Evolutionary conservation across 305 asterid genomes (phyloP).

Genomic region (Fraxinus sp.): DNA sequence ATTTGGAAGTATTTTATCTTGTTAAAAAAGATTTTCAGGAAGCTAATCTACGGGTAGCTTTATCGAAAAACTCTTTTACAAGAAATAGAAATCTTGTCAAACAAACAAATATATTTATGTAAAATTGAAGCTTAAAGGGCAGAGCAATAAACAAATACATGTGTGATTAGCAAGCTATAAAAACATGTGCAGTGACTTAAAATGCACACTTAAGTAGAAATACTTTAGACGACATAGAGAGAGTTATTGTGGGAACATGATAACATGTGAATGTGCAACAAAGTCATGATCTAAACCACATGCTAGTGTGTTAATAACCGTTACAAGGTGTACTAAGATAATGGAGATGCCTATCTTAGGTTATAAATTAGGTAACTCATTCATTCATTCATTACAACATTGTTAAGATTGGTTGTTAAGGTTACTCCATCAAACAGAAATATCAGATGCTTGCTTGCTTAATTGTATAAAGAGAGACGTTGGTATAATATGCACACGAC

Average conservation of each 20-base stretch:
- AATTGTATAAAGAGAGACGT: neutral
- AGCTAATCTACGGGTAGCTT: no score
- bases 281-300: constrained; percentile 58
- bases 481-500: neutral
- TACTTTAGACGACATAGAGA: constrained; percentile 7
- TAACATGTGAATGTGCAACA: constrained; percentile 34
- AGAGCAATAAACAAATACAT: constrained; percentile 1
- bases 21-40: neutral
- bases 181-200: constrained; percentile 58
- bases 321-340: constrained; percentile 30
- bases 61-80: neutral
- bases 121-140: neutral
- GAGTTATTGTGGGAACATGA: constrained; percentile 41
- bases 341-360: constrained; percentile 24
- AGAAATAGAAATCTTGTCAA: neutral
- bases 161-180: constrained; percentile 42
- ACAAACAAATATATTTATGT: neutral
- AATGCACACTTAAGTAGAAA: constrained; percentile 37
- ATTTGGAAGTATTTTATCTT: neutral
- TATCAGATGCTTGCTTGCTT: constrained; percentile 4
- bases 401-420: constrained; percentile 7
- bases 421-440: constrained; percentile 18
- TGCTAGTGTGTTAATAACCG: constrained; percentile 41
- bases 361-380: constrained; percentile 8
- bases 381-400: constrained; percentile 13